These are phyloP conservation scores for Cordyceps cicadae DNA, from an alignment of 2,329 filamentous ascomycete species.

Conservation along the genomic window DNA sequence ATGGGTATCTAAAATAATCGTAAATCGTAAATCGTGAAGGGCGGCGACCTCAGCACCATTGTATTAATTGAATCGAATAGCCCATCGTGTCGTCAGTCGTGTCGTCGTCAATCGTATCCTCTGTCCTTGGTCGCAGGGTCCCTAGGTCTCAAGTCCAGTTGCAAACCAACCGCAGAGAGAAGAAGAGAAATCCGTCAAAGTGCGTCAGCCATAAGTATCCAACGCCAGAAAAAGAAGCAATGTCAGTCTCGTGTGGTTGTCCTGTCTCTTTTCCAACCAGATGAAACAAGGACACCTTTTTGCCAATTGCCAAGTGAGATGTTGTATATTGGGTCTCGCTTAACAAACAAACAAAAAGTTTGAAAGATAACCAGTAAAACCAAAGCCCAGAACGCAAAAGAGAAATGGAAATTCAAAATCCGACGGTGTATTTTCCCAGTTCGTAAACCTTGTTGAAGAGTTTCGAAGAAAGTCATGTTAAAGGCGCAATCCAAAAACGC, in stretches of 20 bases:
- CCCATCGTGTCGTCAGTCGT: background rate
- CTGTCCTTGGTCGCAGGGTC: background rate
- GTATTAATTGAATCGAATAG: background rate
- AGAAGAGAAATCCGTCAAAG: background rate
- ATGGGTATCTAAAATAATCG: background rate
- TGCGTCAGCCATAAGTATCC: conserved; percentile 1
- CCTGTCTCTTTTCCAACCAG: background rate
- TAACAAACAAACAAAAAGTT: conserved; percentile 7
- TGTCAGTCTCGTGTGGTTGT: background rate
- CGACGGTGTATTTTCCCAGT: conserved; percentile 7
- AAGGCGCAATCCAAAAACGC: conserved; percentile 8
- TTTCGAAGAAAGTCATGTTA: conserved; percentile 5
- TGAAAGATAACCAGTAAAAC: conserved; percentile 11
- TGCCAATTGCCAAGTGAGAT: conserved; percentile 11
- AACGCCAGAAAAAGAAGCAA: background rate
- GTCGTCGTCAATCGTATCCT: background rate
- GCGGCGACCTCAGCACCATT: background rate
- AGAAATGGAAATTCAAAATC: background rate
- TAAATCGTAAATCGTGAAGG: background rate
- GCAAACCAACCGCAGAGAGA: background rate
- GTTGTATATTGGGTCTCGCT: conserved; percentile 11
- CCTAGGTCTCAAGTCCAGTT: background rate
- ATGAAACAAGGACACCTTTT: background rate
- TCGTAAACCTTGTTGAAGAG: conserved; percentile 11
- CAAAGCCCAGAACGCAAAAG: background rate